These are phyloP conservation scores for Phaeosphaeria sp. DNA, from an alignment of 2,329 filamentous ascomycete species.

Conservation along the genomic window DNA sequence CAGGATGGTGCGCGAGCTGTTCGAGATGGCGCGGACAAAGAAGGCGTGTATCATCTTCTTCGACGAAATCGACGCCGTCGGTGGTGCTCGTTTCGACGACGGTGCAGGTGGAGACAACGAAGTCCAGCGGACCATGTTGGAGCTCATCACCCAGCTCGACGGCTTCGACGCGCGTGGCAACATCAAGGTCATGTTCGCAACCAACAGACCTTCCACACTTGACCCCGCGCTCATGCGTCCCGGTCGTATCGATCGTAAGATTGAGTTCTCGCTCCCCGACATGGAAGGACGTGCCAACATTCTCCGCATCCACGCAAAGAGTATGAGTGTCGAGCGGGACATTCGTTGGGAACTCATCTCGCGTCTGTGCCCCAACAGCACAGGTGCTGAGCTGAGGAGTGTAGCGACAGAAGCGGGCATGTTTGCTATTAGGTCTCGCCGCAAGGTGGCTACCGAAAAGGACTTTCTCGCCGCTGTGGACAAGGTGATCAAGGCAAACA, in stretches of 20 bases:
- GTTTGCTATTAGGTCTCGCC: constrained; percentile 92
- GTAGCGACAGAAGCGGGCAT: constrained; percentile 98
- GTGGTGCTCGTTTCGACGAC: constrained; percentile 94
- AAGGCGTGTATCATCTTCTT: constrained; percentile 99
- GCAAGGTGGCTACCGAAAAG: constrained; percentile 99
- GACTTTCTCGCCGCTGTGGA: constrained; percentile 97
- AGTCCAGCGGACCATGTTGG: constrained; percentile 97
- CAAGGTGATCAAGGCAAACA: constrained; percentile 99
- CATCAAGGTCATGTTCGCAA: constrained; percentile 99
- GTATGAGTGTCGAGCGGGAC: constrained; percentile 98
- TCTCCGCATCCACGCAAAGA: constrained; percentile 97
- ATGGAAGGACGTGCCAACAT: constrained; percentile 98
- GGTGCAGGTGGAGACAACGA: constrained; percentile 97
- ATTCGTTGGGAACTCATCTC: constrained; percentile 99
- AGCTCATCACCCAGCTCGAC: constrained; percentile 95
- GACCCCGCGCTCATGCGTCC: constrained; percentile 98
- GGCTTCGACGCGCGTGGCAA: constrained; percentile 96
- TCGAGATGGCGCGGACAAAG: constrained; percentile 99
- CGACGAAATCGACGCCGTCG: constrained; percentile 96
- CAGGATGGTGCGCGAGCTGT: constrained; percentile 96
- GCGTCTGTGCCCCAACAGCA: constrained; percentile 94
- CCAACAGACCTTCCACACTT: constrained; percentile 92
- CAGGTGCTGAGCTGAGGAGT: constrained; percentile 92
- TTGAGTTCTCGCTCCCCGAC: constrained; percentile 96
- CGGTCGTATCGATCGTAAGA: constrained; percentile 97